Conservation (phyloP, 768 basidiomycete species). For the Russula sp. region DNA sequence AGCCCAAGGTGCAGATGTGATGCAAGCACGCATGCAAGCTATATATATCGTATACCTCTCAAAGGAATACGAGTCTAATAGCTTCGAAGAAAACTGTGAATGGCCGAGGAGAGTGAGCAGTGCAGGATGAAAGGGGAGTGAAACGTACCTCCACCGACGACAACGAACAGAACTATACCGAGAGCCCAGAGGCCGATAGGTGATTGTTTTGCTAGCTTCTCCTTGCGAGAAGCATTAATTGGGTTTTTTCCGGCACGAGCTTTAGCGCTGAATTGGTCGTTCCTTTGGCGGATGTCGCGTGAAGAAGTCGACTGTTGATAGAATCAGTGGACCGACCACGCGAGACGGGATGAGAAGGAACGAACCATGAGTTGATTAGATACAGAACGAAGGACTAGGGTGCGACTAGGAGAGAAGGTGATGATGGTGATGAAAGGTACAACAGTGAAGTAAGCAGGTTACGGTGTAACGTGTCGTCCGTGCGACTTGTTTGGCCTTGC, state of each 20-base stretch:
- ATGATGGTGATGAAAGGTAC: slow-evolving; percentile 4
- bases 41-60: slow-evolving; percentile 19
- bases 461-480: neutral
- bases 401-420: neutral
- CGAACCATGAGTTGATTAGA: neutral
- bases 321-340: neutral
- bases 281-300: slow-evolving; percentile 76
- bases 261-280: slow-evolving; percentile 71
- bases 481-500: slow-evolving; percentile 12
- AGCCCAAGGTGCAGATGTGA: neutral
- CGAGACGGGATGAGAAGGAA: neutral
- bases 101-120: neutral
- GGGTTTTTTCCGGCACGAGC: slow-evolving; percentile 72
- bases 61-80: slow-evolving; percentile 58
- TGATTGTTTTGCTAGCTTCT: slow-evolving; percentile 61
- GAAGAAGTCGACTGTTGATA: slow-evolving; percentile 40
- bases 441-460: neutral
- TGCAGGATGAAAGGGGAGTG: neutral
- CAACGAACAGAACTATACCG: slow-evolving; percentile 66
- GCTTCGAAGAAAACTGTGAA: slow-evolving; percentile 67
- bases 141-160: slow-evolving; percentile 69
- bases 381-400: slow-evolving; percentile 4
- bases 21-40: neutral
- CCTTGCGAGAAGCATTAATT: slow-evolving; percentile 62
- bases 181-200: slow-evolving; percentile 72